Percentiles rank a stretch among this genome's conserved stretches.
phyloP scores from a whole-genome alignment of 768 basidiomycete species.

The Infundibulicybe gibba region DNA sequence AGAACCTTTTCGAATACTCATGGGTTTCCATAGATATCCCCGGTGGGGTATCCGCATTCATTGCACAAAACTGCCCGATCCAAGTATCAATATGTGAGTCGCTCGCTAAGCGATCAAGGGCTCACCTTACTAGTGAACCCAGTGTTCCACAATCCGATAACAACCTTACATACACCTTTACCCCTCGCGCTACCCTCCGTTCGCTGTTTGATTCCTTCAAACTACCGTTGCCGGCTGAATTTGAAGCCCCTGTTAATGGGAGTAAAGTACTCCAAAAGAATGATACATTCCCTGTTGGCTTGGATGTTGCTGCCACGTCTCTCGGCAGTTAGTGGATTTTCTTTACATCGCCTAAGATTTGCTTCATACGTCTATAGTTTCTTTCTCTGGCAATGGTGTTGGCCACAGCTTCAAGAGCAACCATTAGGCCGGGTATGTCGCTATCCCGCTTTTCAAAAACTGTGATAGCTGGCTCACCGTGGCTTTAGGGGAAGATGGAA shows the following conservation, averaged over 20 bases:
- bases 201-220: conserved; percentile 27
- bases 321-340: conserved; percentile 5
- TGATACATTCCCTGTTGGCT: conserved; percentile 18
- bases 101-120: not conserved
- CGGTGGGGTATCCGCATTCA: conserved; percentile 38
- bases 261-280: conserved; percentile 12
- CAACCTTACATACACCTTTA: conserved; percentile 29
- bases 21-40: conserved; percentile 22
- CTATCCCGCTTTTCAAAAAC: too few species aligned
- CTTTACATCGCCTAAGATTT: not conserved
- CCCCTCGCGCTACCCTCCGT: conserved; percentile 26
- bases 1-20: too few species aligned
- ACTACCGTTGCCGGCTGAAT: conserved; percentile 21
- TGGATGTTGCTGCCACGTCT: conserved; percentile 18
- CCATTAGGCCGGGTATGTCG: conserved; percentile 21
- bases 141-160: conserved; percentile 18
- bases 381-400: conserved; percentile 30
- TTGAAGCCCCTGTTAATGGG: conserved; percentile 14
- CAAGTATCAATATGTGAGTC: conserved; percentile 25
- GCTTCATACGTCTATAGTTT: conserved; percentile 13
- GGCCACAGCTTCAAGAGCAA: conserved; percentile 18
- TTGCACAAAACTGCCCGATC: conserved; percentile 28
- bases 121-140: too few species aligned
- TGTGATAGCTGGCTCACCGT: not conserved
- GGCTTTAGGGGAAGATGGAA: conserved; percentile 20